These are phyloP conservation scores for Suhomyces guaymorum DNA, from an alignment of 1,139 yeast genomes.

Conservation along the genomic window DNA sequence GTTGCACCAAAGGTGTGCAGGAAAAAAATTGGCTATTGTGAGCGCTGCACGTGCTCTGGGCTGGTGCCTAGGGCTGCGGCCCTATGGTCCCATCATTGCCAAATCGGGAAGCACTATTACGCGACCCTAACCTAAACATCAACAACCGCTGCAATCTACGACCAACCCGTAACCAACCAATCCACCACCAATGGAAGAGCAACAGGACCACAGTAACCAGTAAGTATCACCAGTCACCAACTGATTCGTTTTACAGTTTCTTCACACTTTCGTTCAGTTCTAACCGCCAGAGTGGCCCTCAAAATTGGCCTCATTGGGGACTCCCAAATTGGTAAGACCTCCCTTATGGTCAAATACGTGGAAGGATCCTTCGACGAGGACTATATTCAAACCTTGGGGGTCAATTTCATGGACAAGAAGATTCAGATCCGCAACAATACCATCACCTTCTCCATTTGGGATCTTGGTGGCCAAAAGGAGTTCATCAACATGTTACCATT, in stretches of 20 bases:
- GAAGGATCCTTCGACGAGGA: slow-evolving; percentile 92
- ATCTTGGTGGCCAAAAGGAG: slow-evolving; percentile 94
- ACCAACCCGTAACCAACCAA: no score
- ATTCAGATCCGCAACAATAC: slow-evolving; percentile 86
- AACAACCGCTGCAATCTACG: slow-evolving; percentile 1
- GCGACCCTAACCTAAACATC: slow-evolving; percentile 5
- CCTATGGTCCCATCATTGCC: slow-evolving; percentile 2
- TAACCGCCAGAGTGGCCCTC: slow-evolving; percentile 58
- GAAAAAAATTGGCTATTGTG: neutral
- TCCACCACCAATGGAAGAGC: slow-evolving; percentile 17
- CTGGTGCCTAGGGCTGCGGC: neutral
- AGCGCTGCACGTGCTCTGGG: neutral
- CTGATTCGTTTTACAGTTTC: no score
- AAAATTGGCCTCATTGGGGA: slow-evolving; percentile 96
- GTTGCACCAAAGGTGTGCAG: no score
- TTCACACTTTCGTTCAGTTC: slow-evolving; percentile 1
- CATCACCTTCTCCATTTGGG: slow-evolving; percentile 93
- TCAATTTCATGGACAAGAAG: slow-evolving; percentile 90
- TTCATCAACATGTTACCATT: slow-evolving; percentile 95
- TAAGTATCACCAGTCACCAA: no score
- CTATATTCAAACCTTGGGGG: slow-evolving; percentile 92
- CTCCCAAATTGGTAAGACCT: slow-evolving; percentile 97
- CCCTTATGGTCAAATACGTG: slow-evolving; percentile 94
- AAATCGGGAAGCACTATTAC: slow-evolving; percentile 8
- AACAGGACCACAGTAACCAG: slow-evolving; percentile 39